A percentile compares a stretch with the other conserved stretches of the same genome.
These are phyloP conservation scores for Chaetomiaceae sp. DNA, from an alignment of 2,329 filamentous ascomycete genomes.

Conservation along the genomic window DNA sequence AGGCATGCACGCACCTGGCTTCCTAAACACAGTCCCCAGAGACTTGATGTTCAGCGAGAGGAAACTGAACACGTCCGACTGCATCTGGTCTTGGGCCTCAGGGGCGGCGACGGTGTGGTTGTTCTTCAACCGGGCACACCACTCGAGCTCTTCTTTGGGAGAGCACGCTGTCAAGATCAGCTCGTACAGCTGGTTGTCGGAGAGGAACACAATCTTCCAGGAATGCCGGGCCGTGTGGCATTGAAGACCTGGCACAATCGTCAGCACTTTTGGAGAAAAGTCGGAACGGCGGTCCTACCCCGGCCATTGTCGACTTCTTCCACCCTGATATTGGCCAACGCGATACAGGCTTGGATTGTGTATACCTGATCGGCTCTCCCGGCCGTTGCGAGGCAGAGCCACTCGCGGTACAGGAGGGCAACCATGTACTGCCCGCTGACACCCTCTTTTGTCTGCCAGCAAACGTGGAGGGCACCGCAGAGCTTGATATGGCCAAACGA, in stretches of 20 bases:
- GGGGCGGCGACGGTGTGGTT: conserved; percentile 46
- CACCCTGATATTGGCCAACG: conserved; percentile 59
- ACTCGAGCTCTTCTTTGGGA: conserved; percentile 71
- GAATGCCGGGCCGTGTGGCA: conserved; percentile 82
- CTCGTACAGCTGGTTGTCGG: conserved; percentile 72
- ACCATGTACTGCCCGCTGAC: conserved; percentile 79
- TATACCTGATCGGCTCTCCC: conserved; percentile 64
- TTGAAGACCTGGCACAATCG: conserved; percentile 62
- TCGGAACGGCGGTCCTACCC: conserved; percentile 44
- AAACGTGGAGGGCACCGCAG: conserved; percentile 78
- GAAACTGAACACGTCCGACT: conserved; percentile 54
- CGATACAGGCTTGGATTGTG: conserved; percentile 69
- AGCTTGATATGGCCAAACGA: conserved; percentile 75
- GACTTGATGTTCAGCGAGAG: conserved; percentile 67
- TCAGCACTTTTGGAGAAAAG: conserved; percentile 14
- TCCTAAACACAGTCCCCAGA: conserved; percentile 70
- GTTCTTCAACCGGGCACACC: conserved; percentile 63
- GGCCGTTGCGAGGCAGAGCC: conserved; percentile 69
- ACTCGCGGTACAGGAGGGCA: conserved; percentile 76
- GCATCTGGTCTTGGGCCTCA: conserved; percentile 42
- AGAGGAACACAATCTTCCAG: conserved; percentile 88
- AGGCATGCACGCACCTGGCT: conserved; percentile 53
- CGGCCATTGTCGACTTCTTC: conserved; percentile 72
- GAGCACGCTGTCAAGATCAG: conserved; percentile 84
- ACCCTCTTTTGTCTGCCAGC: conserved; percentile 67